These are phyloP conservation scores for Blastocystis sp. DNA, from an alignment of 352 stramenopile genomes.

Conservation along the genomic window DNA sequence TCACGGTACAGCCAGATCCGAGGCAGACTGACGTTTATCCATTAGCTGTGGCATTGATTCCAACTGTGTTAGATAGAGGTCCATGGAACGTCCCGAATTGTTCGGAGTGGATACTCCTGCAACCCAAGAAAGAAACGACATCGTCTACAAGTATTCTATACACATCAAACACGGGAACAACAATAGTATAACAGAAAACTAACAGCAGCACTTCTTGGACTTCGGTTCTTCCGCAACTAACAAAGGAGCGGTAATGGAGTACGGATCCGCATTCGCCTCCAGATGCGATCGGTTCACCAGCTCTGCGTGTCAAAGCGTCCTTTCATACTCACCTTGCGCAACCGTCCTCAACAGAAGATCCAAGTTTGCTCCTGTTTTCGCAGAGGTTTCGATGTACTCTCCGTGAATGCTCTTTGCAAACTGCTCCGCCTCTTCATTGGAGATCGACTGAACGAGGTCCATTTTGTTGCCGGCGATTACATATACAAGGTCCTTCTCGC, in stretches of 20 bases:
- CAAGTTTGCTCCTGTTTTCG: conserved; percentile 29
- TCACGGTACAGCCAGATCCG: not conserved
- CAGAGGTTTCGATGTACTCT: conserved; percentile 27
- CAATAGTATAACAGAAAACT: not conserved
- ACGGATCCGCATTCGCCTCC: not conserved
- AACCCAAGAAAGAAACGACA: conserved; percentile 52
- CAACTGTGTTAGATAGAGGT: conserved; percentile 41
- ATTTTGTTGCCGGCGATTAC: conserved; percentile 43
- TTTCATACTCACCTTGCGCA: not conserved
- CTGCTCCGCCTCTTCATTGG: not conserved
- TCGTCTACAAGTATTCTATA: not conserved
- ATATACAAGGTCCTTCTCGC: conserved; percentile 23
- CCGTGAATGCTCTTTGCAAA: conserved; percentile 38
- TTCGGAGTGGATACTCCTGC: conserved; percentile 33
- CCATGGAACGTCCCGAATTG: conserved; percentile 50
- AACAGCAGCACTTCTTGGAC: conserved; percentile 38
- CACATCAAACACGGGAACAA: not conserved
- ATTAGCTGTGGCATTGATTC: conserved; percentile 47
- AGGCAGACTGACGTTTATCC: conserved; percentile 38
- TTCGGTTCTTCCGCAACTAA: conserved; percentile 26
- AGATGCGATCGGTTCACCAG: not conserved
- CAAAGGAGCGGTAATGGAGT: not conserved
- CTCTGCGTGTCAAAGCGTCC: not conserved
- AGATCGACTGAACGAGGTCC: not conserved
- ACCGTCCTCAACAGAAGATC: not conserved